Evolutionary conservation across 163 green algal species (phyloP).

Genomic region (Chlamydomonas reinhardtii): DNA sequence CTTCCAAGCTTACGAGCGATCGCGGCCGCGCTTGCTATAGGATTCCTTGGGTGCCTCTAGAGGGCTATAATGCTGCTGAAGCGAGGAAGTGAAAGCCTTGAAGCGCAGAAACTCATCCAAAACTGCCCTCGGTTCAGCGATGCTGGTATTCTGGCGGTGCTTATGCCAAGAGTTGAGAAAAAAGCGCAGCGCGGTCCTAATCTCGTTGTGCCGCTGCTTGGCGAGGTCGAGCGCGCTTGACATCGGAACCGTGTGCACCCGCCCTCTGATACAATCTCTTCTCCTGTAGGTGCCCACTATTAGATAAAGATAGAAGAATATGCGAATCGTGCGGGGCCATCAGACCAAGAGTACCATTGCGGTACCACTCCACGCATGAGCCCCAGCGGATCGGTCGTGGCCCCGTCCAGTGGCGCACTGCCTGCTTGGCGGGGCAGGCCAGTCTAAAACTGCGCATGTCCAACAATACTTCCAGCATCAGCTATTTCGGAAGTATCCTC

Average conservation of each 20-base stretch:
- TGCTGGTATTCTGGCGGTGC: constrained; percentile 54
- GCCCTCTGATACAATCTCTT: too few species aligned
- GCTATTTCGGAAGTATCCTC: too few species aligned
- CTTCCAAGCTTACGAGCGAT: neutral
- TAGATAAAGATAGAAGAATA: too few species aligned
- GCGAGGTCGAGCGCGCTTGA: neutral
- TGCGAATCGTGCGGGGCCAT: too few species aligned
- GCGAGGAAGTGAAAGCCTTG: constrained; percentile 32
- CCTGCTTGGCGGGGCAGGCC: too few species aligned
- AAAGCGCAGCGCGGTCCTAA: constrained; percentile 65
- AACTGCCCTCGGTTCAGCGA: constrained; percentile 39
- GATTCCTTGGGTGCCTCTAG: neutral
- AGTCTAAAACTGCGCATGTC: too few species aligned
- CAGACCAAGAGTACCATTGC: too few species aligned
- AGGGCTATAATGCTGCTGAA: constrained; percentile 3
- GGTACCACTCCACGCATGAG: too few species aligned
- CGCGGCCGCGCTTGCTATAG: neutral
- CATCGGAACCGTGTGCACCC: neutral
- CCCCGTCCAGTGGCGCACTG: too few species aligned
- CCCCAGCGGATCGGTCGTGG: too few species aligned
- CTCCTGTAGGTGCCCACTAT: too few species aligned
- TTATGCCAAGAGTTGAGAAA: constrained; percentile 69
- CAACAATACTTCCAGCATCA: too few species aligned
- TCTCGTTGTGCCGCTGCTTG: constrained; percentile 68
- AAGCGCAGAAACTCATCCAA: constrained; percentile 39